Base-by-base conservation (phyloP, 1,284 basidiomycete species). In the Leccinum insolens region DNA sequence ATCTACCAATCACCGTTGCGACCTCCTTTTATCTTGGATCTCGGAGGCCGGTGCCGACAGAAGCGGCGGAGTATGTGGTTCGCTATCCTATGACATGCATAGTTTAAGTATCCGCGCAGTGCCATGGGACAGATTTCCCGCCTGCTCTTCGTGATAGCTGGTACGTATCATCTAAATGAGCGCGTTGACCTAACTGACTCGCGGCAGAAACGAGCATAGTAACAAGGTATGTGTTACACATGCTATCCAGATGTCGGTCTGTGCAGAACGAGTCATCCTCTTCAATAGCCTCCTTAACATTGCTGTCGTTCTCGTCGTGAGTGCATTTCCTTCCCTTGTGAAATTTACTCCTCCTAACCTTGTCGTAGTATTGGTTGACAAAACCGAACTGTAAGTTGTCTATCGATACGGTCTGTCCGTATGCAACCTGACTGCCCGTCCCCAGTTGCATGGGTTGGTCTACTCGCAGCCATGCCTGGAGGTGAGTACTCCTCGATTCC, bases 381-480 rank as follows among this genome's bases (percentile, higher is more conserved):
- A 72, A 25, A 67, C 39, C 64, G 4, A 68, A 65, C 22, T 9
- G 73, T 74, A 44, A 59, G 72, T 64, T 5, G 11, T 44, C 7
- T 4, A 3, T 57, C 4, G 39, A 39, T 39, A 15, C 6, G 3
- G n/a, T 41, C 9, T 31, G 20, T 49, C 9, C 11, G 12, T 28
- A 11, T 22, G 2, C 7, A 17, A 34, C 2, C 28, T 65, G 37
- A 70, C 34, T 14, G 52, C 41, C 2, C 20, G 7, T 49, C 3
- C 17, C 6, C 20, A 73, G 73, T 68, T 39, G 67, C 63, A 11
- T 74, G 73, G 73, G 58, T 75, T 14, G 63, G 63, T 31, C 31
- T 76, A 7, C 11, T 73, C 20, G 61, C 68, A 8, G 17, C 41
- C 28, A 72, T 73, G 70, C 73, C 73, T 11, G 73, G 75, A 65